Evolutionary conservation across 306 rosid species (phyloP).

Genomic region (Casuarina glauca): DNA sequence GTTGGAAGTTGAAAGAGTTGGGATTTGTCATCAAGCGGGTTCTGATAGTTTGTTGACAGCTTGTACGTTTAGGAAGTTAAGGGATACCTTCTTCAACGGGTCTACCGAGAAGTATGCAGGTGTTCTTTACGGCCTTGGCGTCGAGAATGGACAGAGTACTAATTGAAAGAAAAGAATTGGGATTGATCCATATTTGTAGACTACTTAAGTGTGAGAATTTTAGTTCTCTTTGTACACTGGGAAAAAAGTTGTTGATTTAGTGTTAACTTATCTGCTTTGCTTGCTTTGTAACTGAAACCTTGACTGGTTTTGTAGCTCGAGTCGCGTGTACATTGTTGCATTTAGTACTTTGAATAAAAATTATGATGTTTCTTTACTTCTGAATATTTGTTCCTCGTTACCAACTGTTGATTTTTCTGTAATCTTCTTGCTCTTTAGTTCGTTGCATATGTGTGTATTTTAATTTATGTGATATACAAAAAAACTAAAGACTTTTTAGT

Average conservation of each 20-base stretch:
- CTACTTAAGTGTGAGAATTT: conserved; percentile 47
- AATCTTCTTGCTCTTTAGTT: neutral
- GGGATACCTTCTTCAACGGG: conserved; percentile 60
- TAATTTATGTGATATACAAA: neutral
- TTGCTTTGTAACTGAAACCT: conserved; percentile 58
- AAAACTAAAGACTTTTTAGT: neutral
- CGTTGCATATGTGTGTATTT: neutral
- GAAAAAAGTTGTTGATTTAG: conserved; percentile 45
- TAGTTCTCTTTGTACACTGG: conserved; percentile 57
- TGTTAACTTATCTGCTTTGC: conserved; percentile 36
- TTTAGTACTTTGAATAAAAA: conserved; percentile 56
- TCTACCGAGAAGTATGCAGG: conserved; percentile 61
- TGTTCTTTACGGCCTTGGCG: conserved; percentile 66
- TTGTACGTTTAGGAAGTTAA: conserved; percentile 56
- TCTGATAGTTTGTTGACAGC: conserved; percentile 66
- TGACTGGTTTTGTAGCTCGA: conserved; percentile 53
- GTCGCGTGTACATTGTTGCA: conserved; percentile 61
- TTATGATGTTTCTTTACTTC: conserved; percentile 24
- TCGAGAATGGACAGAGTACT: conserved; percentile 59
- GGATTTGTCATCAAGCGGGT: conserved; percentile 77
- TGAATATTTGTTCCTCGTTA: neutral
- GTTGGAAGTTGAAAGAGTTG: conserved; percentile 67
- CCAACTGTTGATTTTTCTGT: neutral
- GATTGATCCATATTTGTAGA: conserved; percentile 47
- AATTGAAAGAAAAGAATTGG: conserved; percentile 43